Evolutionary conservation across 257 asterid species (phyloP), one percentile per base, ranked within the genome.

Genomic region (Coffea eugenioides): DNA sequence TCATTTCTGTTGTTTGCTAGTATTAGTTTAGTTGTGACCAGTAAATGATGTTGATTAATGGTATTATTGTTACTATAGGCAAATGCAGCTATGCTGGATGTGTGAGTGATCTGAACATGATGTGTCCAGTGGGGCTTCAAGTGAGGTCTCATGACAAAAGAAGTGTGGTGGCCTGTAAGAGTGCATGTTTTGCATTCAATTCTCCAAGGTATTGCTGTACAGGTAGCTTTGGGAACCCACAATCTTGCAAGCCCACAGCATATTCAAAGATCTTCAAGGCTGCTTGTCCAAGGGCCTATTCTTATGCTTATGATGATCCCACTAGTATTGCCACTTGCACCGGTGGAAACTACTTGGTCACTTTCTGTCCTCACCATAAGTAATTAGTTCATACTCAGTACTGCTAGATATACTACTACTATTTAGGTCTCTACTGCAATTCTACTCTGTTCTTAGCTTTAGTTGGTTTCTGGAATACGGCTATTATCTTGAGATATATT

Each of bases 221-320:
- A 0, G 99, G 98, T 21, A 88, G 73, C 84, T 95, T 88, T 56
- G 98, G 92, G 2, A 95, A 79, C 84, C 97, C 99, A 27, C 91
- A 90, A 74, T 76, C 97, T 52, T 95, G 99, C 92, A 95, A 92
- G 92, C 99, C 99, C 0, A 93, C 99, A 0, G 98, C 98, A 0
- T 95, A 93, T n/a, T 95, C 99, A 1, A 90, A 83, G 85, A 92
- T 95, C 69, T 95, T 95, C 90, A 93, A 95, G 71, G 75, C 91
- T 8, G 99, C 99, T 15, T 95, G 99, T 80, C 99, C 99, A 0
- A 93, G 41, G 84, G 99, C 99, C 7, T 95, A 95, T 84, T 95
- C 98, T n/a, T 95, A 95, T 72, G 99, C 99, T 3, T 95, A 92
- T 71, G 99, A 95, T 80, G 99, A 95, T 86, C 99, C 99, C 78